Evolutionary conservation across 176 grass and related monocot genomes (phyloP), one percentile per base, ranked within the genome.

Genomic region (Zoysia japonica): DNA sequence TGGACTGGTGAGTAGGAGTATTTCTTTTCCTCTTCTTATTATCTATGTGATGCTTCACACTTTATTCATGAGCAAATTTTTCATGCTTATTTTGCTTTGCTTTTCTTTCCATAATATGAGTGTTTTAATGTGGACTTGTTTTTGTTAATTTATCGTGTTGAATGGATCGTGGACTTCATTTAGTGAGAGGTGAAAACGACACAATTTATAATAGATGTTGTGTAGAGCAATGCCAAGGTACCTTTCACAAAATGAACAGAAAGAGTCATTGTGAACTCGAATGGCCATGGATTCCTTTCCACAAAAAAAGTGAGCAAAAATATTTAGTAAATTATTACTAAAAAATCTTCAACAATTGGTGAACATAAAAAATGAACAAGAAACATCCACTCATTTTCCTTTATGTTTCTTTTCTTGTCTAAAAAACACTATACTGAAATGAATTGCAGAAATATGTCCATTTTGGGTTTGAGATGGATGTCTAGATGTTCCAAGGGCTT

Each of bases 1-100:
- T 97, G 94, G 94, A 97, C 81, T 17, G 94, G 94, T 97, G 80
- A 89, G 91, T 47, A 6, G 94, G 80, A 89, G 91, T 47, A 6
- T 62, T 17, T 53, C 67, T 12, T 41, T 8, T 49, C 11, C 14
- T 52, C 1, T 0, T 6, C 35, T 60, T 61, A 1, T 43, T 65
- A 13, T 14, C 36, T 5, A 53, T 56, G 11, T 68, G 39, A 65
- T 63, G 10, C 11, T 57, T 54, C 54, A 64, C 40, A 6, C 36
- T 48, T 75, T 79, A 16, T 50, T 3, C 12, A 7, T 17, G 35
- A 78, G 47, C 54, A 45, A 82, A 19, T 17, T 68, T 5, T 36
- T 38, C 3, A n/a, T 67, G 2, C 5, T 38, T 64, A 37, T 28
- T 50, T 47, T 72, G 8, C 4, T 67, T 72, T 47, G 0, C 42